These are phyloP conservation scores for Coemansia sp. DNA, from an alignment of 192 early-diverging fungal species.

Conservation along the genomic window DNA sequence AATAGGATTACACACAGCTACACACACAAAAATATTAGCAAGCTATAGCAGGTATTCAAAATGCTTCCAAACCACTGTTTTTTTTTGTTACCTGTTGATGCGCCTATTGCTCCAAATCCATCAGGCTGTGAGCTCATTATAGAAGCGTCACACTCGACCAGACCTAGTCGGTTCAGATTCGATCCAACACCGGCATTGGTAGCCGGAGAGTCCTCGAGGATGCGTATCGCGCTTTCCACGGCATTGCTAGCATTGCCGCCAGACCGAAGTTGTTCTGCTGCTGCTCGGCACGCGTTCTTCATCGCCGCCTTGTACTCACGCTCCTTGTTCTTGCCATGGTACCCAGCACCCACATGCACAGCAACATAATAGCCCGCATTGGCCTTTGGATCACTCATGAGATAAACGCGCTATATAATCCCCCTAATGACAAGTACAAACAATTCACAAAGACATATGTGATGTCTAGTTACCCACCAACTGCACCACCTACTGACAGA, in stretches of 20 bases:
- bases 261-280: conserved; percentile 18
- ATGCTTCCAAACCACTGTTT: background rate
- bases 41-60: background rate
- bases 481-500: background rate
- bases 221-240: conserved; percentile 26
- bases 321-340: conserved; percentile 25
- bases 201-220: conserved; percentile 52
- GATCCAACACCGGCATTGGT: conserved; percentile 75
- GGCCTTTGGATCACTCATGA: background rate
- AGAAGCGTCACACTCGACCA: conserved; percentile 86
- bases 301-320: conserved; percentile 28
- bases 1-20: conserved; percentile 71
- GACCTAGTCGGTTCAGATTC: conserved; percentile 72
- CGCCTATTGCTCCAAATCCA: conserved; percentile 80
- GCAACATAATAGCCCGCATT: conserved; percentile 21
- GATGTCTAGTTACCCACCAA: no score
- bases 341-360: conserved; percentile 47
- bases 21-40: background rate
- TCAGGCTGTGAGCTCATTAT: conserved; percentile 68
- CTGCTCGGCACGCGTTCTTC: conserved; percentile 30
- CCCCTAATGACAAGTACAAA: background rate
- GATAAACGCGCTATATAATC: background rate
- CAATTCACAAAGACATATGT: background rate
- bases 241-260: conserved; percentile 23
- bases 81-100: conserved; percentile 60